Evolutionary conservation across 202 grass and related monocot genomes (phyloP), one percentile per base, ranked within the genome.

Genomic region (Zizania palustris): DNA sequence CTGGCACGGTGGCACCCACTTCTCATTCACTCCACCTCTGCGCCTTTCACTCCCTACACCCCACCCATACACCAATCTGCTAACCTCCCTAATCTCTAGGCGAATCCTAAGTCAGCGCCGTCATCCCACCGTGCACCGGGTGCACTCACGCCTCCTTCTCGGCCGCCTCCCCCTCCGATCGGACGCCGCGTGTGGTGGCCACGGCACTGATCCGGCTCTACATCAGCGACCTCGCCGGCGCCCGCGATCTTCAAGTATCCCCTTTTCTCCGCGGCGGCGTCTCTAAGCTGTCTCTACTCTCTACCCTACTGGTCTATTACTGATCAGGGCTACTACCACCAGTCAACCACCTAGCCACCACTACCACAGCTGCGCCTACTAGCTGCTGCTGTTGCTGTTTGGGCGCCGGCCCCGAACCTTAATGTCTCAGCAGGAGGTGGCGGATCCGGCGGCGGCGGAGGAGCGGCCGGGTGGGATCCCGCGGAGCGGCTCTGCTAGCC

Each of bases 401-500:
- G 19, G 79, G 51, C 14, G n/a, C 40, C 34, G 33, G 74, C 61
- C 87, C 63, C 79, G 80, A 87, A 60, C 74, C 19, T 57, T 18
- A 12, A 80, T 84, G 89, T 78, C 89, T 77, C 88, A 86, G 80
- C 84, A 83, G 77, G 88, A 82, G 39, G 70, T 11, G 5, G 83
- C 65, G 33, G 84, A 85, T 73, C 76, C 82, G 60, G 62, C 43
- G 66, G 7, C 28, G 28, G 45, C 33, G 44, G 81, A 80, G 33
- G 77, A 82, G 11, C 48, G 46, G 44, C 78, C 70, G n/a, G 82
- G 65, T 45, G 28, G 37, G 0, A 89, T 99, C 34, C 48, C 80
- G n/a, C 81, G 96, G 60, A 86, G 79, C 82, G 81, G 88, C 69
- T 95, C 91, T 19, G 45, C 89, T 8, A 92, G 89, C 80, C 82